phyloP scores from a whole-genome alignment of 805 yeast genomes.

The Candida germanica region DNA sequence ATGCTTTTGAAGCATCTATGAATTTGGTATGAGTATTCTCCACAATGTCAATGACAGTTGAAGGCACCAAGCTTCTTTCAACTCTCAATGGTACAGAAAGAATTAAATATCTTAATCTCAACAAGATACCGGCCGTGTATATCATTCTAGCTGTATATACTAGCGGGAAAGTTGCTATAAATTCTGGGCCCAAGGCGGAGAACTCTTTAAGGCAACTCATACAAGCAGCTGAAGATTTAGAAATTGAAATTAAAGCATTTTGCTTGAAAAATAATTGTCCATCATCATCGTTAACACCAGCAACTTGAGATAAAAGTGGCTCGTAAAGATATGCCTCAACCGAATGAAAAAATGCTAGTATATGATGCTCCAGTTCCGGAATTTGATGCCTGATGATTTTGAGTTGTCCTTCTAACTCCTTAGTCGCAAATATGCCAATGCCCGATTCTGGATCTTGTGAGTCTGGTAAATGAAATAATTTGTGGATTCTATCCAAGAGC shows the following conservation, averaged over 20 bases:
- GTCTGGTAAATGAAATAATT: conserved; percentile 42
- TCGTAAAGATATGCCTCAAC: conserved; percentile 68
- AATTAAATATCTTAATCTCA: conserved; percentile 55
- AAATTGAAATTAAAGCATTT: conserved; percentile 41
- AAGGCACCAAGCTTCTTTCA: conserved; percentile 47
- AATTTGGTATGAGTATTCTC: conserved; percentile 27
- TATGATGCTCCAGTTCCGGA: not conserved
- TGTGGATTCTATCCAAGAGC: conserved; percentile 59
- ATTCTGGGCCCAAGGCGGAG: conserved; percentile 40
- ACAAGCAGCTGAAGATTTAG: conserved; percentile 54
- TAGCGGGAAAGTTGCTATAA: conserved; percentile 56
- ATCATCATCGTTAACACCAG: conserved; percentile 14
- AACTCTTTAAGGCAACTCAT: conserved; percentile 48
- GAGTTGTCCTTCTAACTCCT: conserved; percentile 50
- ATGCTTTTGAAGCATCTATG: conserved; percentile 23
- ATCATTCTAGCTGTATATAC: conserved; percentile 54
- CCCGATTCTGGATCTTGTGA: conserved; percentile 15
- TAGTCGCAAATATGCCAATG: conserved; percentile 38
- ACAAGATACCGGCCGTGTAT: conserved; percentile 63
- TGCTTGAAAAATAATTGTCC: conserved; percentile 15
- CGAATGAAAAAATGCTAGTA: conserved; percentile 45
- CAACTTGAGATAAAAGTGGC: conserved; percentile 38
- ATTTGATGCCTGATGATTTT: conserved; percentile 38
- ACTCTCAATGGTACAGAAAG: conserved; percentile 48
- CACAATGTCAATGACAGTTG: conserved; percentile 36